phyloP scores from a whole-genome alignment of 1,284 basidiomycete genomes.

The Agaricales sp. region DNA sequence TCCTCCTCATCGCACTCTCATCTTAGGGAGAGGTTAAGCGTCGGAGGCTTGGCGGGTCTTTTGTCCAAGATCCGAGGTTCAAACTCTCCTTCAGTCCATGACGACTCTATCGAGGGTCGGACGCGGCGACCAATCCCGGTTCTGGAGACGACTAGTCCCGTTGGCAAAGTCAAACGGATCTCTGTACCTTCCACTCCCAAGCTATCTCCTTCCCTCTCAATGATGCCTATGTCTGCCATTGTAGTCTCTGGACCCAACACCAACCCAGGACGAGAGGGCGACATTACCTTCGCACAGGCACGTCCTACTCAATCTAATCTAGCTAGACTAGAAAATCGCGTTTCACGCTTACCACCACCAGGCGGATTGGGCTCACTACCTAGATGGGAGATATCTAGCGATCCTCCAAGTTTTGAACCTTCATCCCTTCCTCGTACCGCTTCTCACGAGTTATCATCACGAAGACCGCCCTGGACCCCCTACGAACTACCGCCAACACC shows the following conservation, averaged over 20 bases:
- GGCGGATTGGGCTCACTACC: background rate
- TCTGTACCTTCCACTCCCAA: background rate
- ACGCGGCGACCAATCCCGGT: background rate
- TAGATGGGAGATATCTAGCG: too few relatives aligned
- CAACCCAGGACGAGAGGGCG: background rate
- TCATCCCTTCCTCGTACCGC: background rate
- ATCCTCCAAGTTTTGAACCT: background rate
- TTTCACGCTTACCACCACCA: too few relatives aligned
- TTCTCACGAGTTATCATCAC: background rate
- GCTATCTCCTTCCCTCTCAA: background rate
- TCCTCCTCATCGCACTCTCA: background rate
- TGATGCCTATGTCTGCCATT: background rate
- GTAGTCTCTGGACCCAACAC: background rate
- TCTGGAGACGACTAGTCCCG: constrained; percentile 1
- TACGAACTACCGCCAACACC: background rate
- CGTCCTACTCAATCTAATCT: too few relatives aligned
- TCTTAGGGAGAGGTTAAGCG: background rate
- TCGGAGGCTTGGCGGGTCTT: background rate
- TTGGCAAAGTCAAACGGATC: background rate
- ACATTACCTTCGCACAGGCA: too few relatives aligned
- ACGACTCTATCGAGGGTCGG: background rate
- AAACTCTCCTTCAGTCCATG: background rate
- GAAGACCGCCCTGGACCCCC: background rate
- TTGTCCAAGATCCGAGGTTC: background rate
- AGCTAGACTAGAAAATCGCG: too few relatives aligned